These are phyloP conservation scores for Petunia hybrid DNA, from an alignment of 305 asterid genomes.

Conservation along the genomic window DNA sequence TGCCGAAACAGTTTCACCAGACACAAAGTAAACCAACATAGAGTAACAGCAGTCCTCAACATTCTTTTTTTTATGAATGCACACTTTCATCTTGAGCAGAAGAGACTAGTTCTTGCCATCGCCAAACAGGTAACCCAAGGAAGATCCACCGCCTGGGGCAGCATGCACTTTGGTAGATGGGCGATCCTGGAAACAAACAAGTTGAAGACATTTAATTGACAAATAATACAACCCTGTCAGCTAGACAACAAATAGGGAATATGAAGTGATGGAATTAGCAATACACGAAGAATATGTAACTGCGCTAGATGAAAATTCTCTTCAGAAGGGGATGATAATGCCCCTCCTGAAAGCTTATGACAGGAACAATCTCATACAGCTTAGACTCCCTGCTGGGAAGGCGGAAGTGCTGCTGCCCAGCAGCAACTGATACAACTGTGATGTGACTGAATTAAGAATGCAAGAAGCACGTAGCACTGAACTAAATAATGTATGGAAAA, in stretches of 20 bases:
- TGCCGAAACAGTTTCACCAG: slow-evolving; percentile 24
- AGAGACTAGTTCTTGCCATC: slow-evolving; percentile 36
- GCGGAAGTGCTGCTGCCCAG: background rate
- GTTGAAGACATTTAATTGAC: slow-evolving; percentile 12
- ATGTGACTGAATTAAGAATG: background rate
- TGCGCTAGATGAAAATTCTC: slow-evolving; percentile 5
- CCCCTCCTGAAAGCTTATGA: background rate
- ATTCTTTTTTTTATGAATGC: background rate
- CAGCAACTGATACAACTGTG: background rate
- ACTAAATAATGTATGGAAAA: background rate
- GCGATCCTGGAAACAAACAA: slow-evolving; percentile 46
- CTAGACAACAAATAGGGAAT: background rate
- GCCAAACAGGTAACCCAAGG: slow-evolving; percentile 43
- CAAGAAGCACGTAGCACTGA: background rate
- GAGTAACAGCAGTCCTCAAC: slow-evolving; percentile 14
- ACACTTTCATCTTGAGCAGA: slow-evolving; percentile 9
- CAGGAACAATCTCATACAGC: background rate
- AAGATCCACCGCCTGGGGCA: slow-evolving; percentile 46
- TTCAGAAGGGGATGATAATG: background rate
- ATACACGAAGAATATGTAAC: background rate
- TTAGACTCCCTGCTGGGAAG: background rate
- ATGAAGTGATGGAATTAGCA: background rate
- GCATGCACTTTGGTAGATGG: slow-evolving; percentile 49
- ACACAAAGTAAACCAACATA: slow-evolving; percentile 31
- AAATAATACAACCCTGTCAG: background rate